A percentile compares a stretch with the other conserved stretches of the same genome.
phyloP scores from a whole-genome alignment of 805 yeast species.

The Brettanomyces naardenensis region DNA sequence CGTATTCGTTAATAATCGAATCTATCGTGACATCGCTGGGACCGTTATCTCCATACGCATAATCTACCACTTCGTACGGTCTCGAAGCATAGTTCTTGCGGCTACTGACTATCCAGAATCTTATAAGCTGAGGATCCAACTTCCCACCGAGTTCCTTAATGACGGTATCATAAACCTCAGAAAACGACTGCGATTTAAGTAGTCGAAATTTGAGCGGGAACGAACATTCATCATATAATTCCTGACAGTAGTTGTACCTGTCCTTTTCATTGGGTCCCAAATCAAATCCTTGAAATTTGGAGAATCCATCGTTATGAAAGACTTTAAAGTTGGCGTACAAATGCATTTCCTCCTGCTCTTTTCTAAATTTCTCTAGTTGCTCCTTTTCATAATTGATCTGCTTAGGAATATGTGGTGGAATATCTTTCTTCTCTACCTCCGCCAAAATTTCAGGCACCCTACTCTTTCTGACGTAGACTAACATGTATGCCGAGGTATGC shows the following conservation, averaged over 20 bases:
- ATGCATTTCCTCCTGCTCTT: conserved; percentile 67
- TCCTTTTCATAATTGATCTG: conserved; percentile 57
- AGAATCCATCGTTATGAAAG: conserved; percentile 46
- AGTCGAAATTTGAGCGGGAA: conserved; percentile 44
- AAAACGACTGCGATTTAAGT: conserved; percentile 47
- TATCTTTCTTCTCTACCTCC: conserved; percentile 42
- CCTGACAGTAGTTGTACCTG: conserved; percentile 38
- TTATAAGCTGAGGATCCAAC: conserved; percentile 25
- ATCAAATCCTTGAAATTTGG: conserved; percentile 66
- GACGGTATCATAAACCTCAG: conserved; percentile 41
- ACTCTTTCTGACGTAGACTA: conserved; percentile 76
- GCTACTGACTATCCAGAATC: conserved; percentile 58
- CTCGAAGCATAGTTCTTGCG: conserved; percentile 69
- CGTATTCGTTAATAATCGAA: conserved; percentile 36
- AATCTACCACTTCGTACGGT: conserved; percentile 38
- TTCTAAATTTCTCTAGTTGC: conserved; percentile 43
- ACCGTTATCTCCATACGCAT: conserved; percentile 15
- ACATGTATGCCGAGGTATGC: conserved; percentile 94
- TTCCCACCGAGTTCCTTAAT: conserved; percentile 33
- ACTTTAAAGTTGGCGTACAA: conserved; percentile 51
- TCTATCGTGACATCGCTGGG: conserved; percentile 35
- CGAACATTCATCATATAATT: conserved; percentile 37
- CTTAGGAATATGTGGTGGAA: conserved; percentile 62
- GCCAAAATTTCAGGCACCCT: conserved; percentile 51
- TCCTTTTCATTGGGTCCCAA: conserved; percentile 54